These are phyloP conservation scores for Ascochyta pisi DNA, from an alignment of 2,329 filamentous ascomycete genomes.

Conservation along the genomic window DNA sequence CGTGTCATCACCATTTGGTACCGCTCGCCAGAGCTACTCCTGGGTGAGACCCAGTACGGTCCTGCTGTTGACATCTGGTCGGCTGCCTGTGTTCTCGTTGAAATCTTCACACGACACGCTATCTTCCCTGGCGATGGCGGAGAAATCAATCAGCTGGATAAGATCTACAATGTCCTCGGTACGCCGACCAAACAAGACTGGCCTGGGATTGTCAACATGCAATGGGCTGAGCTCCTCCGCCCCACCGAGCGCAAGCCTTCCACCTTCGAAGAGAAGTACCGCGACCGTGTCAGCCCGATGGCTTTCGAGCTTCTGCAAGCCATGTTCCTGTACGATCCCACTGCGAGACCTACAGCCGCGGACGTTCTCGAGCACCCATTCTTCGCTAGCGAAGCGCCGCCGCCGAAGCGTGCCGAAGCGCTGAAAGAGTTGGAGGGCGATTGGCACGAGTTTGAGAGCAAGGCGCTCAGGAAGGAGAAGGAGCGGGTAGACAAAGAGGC, in stretches of 20 bases:
- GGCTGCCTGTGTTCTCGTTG: constrained; percentile 93
- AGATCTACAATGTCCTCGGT: constrained; percentile 91
- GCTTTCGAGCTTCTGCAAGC: constrained; percentile 81
- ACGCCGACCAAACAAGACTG: constrained; percentile 85
- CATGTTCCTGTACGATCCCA: constrained; percentile 91
- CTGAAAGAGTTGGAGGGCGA: constrained; percentile 85
- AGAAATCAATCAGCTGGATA: constrained; percentile 95
- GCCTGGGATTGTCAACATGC: constrained; percentile 90
- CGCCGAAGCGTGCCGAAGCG: constrained; percentile 79
- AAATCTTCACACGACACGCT: constrained; percentile 92
- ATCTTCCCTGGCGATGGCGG: constrained; percentile 95
- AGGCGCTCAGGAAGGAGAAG: constrained; percentile 89
- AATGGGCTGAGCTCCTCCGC: constrained; percentile 92
- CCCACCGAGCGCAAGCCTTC: constrained; percentile 76
- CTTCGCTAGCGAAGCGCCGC: constrained; percentile 82
- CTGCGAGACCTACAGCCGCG: constrained; percentile 79
- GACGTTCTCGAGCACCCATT: constrained; percentile 88
- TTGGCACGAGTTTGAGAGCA: constrained; percentile 99
- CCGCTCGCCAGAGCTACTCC: constrained; percentile 88
- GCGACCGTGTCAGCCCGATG: constrained; percentile 75
- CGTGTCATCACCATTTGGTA: constrained; percentile 99
- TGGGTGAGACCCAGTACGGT: constrained; percentile 95
- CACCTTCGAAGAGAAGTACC: constrained; percentile 83
- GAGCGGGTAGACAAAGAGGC: constrained; percentile 70
- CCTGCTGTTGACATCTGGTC: constrained; percentile 98